These are phyloP conservation scores for Fonticula alba DNA, from an alignment of 78 protist genomes.

Conservation along the genomic window DNA sequence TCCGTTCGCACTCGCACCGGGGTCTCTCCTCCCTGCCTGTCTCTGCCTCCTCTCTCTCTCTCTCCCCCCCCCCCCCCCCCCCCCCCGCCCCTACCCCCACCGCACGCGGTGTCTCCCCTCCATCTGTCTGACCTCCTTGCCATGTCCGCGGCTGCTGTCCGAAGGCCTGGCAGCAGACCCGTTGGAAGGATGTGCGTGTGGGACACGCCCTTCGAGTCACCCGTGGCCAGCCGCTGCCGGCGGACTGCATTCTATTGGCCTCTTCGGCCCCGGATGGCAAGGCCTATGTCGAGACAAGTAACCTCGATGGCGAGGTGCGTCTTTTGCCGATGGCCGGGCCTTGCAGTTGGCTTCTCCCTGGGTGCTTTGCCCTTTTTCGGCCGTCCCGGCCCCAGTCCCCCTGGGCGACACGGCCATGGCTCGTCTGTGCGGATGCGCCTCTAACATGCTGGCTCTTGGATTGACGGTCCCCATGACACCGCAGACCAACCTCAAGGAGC, in stretches of 20 bases:
- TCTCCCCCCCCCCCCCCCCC: too few species aligned
- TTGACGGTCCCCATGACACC: too few species aligned
- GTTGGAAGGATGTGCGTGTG: constrained; percentile 5
- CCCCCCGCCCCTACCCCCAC: too few species aligned
- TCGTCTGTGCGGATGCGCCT: constrained; percentile 9
- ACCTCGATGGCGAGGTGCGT: constrained; percentile 69
- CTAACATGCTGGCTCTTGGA: too few species aligned
- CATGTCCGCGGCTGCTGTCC: background rate
- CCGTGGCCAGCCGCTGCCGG: constrained; percentile 3
- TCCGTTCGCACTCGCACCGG: too few species aligned
- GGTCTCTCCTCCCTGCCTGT: too few species aligned
- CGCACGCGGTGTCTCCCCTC: too few species aligned
- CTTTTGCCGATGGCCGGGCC: background rate
- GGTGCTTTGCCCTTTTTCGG: constrained; percentile 5
- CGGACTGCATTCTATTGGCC: constrained; percentile 2
- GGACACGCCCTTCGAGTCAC: constrained; percentile 36
- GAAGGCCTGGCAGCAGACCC: background rate
- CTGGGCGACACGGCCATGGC: constrained; percentile 3
- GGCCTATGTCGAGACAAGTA: constrained; percentile 73
- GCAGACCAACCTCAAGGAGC: too few species aligned
- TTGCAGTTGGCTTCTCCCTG: constrained; percentile 6
- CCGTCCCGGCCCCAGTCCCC: background rate
- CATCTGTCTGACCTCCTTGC: background rate
- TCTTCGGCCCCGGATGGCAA: constrained; percentile 26
- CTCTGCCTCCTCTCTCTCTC: too few species aligned